These are phyloP conservation scores for Neurospora sp. DNA, from an alignment of 495 filamentous ascomycete genomes.

Conservation along the genomic window DNA sequence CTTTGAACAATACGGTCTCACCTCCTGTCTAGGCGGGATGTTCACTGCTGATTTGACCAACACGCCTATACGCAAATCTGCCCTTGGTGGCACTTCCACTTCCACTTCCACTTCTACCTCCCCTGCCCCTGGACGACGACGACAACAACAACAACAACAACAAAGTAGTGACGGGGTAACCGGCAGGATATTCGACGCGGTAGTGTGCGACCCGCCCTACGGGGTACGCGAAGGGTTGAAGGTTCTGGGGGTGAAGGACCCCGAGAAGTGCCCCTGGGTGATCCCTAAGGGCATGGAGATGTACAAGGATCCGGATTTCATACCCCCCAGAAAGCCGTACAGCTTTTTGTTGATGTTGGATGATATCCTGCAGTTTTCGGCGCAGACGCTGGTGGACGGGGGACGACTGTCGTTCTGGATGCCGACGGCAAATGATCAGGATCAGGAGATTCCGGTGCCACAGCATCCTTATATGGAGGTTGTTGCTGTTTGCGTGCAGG, in stretches of 20 bases:
- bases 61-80: slow-evolving; percentile 52
- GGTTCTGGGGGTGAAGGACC: slow-evolving; percentile 69
- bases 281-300: slow-evolving; percentile 59
- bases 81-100: slow-evolving; percentile 5
- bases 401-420: slow-evolving; percentile 92
- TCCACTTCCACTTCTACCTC: neutral
- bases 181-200: slow-evolving; percentile 65
- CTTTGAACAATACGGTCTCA: slow-evolving; percentile 73
- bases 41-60: slow-evolving; percentile 88
- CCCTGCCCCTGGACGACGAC: neutral
- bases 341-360: slow-evolving; percentile 82
- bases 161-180: slow-evolving; percentile 10
- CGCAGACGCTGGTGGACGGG: slow-evolving; percentile 64
- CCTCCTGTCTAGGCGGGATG: slow-evolving; percentile 53
- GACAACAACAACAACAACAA: neutral
- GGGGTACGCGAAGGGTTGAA: slow-evolving; percentile 89
- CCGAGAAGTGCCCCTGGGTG: slow-evolving; percentile 47
- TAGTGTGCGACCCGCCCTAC: slow-evolving; percentile 96
- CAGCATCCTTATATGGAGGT: slow-evolving; percentile 66
- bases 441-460: slow-evolving; percentile 63
- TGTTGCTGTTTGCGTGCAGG: slow-evolving; percentile 70
- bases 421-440: slow-evolving; percentile 78
- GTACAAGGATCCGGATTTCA: slow-evolving; percentile 68
- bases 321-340: slow-evolving; percentile 85
- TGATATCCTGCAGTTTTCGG: slow-evolving; percentile 78